These are phyloP conservation scores for Elaeis oleifera DNA, from an alignment of 202 grass and related monocot species.

Conservation along the genomic window DNA sequence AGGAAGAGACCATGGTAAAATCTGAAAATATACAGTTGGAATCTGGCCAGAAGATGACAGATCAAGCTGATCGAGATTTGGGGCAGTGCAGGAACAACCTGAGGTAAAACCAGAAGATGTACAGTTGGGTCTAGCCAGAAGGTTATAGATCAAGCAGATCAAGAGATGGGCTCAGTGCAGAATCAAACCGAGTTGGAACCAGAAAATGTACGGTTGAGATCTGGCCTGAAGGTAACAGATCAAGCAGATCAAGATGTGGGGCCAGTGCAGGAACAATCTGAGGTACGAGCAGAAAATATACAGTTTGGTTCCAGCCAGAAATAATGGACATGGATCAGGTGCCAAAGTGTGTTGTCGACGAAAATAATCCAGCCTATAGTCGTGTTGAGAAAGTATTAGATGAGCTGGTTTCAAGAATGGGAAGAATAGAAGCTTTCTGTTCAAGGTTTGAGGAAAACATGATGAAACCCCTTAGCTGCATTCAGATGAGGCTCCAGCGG, in stretches of 20 bases:
- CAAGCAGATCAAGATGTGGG: constrained; percentile 25
- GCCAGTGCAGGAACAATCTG: constrained; percentile 22
- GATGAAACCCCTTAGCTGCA: constrained; percentile 56
- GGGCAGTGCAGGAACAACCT: not conserved
- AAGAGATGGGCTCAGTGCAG: constrained; percentile 14
- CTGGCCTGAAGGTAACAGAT: constrained; percentile 19
- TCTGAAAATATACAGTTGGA: not conserved
- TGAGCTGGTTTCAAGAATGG: constrained; percentile 57
- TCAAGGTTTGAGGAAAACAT: constrained; percentile 68
- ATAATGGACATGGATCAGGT: constrained; percentile 15
- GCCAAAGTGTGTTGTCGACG: constrained; percentile 14
- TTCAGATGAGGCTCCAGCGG: constrained; percentile 57
- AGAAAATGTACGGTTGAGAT: constrained; percentile 4
- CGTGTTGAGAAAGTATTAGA: constrained; percentile 61
- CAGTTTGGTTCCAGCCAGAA: constrained; percentile 19
- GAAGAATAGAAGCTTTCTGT: constrained; percentile 67
- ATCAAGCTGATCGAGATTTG: not conserved
- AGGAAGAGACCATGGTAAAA: constrained; percentile 25
- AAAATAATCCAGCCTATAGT: constrained; percentile 21
- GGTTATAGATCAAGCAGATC: constrained; percentile 2
- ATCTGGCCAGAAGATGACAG: constrained; percentile 22
- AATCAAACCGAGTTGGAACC: constrained; percentile 16
- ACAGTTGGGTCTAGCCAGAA: not conserved
- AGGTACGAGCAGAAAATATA: constrained; percentile 14
- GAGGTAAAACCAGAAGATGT: constrained; percentile 4